Evolutionary conservation across 345 rosid genomes (phyloP).

Genomic region (Arabis hirsuta): DNA sequence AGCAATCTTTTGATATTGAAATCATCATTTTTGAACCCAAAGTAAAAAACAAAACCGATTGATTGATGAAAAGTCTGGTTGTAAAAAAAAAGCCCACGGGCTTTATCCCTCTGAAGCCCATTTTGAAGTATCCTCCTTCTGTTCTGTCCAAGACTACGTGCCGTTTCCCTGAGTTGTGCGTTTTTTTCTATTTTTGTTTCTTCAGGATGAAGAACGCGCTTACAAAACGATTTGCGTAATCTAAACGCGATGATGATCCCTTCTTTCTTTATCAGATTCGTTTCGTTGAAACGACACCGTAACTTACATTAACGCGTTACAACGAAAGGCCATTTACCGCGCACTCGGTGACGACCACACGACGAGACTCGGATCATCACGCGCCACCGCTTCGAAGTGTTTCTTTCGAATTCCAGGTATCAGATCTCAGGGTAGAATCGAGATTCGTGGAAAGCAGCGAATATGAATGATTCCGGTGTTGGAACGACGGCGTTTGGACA

Average conservation of each 20-base stretch:
- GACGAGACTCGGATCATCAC: constrained; percentile 29
- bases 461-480: constrained; percentile 39
- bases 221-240: constrained; percentile 22
- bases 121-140: too few species aligned
- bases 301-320: constrained; percentile 3
- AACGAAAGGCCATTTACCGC: constrained; percentile 34
- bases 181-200: too few species aligned
- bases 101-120: background rate
- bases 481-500: constrained; percentile 32
- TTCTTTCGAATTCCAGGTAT: background rate
- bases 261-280: constrained; percentile 13
- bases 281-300: constrained; percentile 1
- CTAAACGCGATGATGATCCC: constrained; percentile 25
- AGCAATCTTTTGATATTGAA: too few species aligned
- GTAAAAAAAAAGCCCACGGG: background rate
- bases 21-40: too few species aligned
- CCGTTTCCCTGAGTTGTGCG: too few species aligned
- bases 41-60: too few species aligned
- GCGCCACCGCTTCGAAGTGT: constrained; percentile 30
- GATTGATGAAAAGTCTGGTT: too few species aligned
- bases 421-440: constrained; percentile 13
- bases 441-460: constrained; percentile 11
- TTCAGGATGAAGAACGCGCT: too few species aligned
- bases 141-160: background rate
- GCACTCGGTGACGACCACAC: constrained; percentile 34